Conservation (phyloP, 768 basidiomycete genomes). For the Trametes coccinea region DNA sequence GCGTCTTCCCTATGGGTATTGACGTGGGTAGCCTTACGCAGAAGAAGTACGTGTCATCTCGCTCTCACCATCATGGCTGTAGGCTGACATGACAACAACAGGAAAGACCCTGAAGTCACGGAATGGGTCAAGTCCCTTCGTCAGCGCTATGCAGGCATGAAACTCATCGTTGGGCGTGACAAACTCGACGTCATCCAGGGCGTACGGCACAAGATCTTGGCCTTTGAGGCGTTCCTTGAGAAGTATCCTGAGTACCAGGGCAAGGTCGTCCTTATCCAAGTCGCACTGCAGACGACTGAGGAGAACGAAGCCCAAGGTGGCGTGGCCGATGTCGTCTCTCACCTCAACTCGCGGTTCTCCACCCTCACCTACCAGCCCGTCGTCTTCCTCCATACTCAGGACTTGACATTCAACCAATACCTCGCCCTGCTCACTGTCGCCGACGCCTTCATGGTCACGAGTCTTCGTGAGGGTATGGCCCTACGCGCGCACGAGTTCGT, state of each 20-base stretch:
- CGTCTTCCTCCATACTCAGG: slow-evolving; percentile 82
- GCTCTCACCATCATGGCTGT: not conserved
- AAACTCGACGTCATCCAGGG: slow-evolving; percentile 89
- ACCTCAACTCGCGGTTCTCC: slow-evolving; percentile 82
- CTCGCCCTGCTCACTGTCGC: slow-evolving; percentile 79
- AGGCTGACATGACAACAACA: slow-evolving; percentile 30
- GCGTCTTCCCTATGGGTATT: slow-evolving; percentile 90
- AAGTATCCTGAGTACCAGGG: slow-evolving; percentile 78
- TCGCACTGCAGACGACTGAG: slow-evolving; percentile 81
- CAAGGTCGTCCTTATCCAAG: slow-evolving; percentile 84
- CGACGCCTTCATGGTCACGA: slow-evolving; percentile 84
- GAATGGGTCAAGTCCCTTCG: slow-evolving; percentile 82
- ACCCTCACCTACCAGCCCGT: slow-evolving; percentile 86
- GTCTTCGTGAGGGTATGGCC: slow-evolving; percentile 88
- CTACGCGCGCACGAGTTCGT: slow-evolving; percentile 81
- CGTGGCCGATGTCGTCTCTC: slow-evolving; percentile 73
- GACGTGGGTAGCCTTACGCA: slow-evolving; percentile 69
- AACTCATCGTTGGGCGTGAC: slow-evolving; percentile 84
- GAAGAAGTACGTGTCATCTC: slow-evolving; percentile 51
- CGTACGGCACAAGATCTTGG: slow-evolving; percentile 79
- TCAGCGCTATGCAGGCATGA: slow-evolving; percentile 83
- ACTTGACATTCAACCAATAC: slow-evolving; percentile 84
- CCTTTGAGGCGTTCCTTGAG: slow-evolving; percentile 81
- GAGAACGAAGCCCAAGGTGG: slow-evolving; percentile 72
- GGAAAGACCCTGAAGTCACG: slow-evolving; percentile 72